Base-by-base conservation (phyloP, 202 grass and related monocot genomes). In the Schoenoplectus tabernaemontani region DNA sequence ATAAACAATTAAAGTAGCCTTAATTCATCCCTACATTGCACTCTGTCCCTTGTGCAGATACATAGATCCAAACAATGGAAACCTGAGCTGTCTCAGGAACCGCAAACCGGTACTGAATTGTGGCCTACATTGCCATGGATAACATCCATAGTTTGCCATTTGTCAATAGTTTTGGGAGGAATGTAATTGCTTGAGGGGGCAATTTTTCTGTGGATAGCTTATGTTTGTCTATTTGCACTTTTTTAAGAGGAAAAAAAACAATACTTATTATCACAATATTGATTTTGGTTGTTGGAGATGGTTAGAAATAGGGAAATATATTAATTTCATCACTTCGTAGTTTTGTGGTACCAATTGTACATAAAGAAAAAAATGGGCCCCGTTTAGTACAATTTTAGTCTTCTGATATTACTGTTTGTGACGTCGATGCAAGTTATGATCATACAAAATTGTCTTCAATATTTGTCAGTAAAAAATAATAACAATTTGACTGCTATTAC, bases 41-140 rank as follows among this genome's bases (percentile, higher is more conserved):
- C 9, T 73, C 19, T 82, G 80, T 59, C 53, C 48, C 64, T 19
- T 42, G 17, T 30, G 81, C 81, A 83, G 70, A 75, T 5, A 36
- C 43, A 19, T 83, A 46, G 81, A 83, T 83, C 54, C 33, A 62
- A 83, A 62, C 66, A 19, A 83, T 76, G 81, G 67, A 83, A 7
- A 70, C 36, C 22, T 32, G 0, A 43, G 48, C 30, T 83, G 81
- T 83, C 81, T 83, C 66, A 61, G n/a, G 3, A 76, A 33, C 33
- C 37, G 57, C 48, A 30, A 79, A 50, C 38, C 7, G 23, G 59
- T 60, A 78, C 76, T 54, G n/a, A 60, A 28, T 60, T 60, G 22
- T 78, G 36, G 57, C 54, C 34, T 60, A 78, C 54, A 78, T 78
- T 43, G 33, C 15, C 56, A 78, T 78, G 33, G 50, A 78, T 59